Evolutionary conservation across 345 rosid species (phyloP), one percentile per base, ranked within the genome.

Genomic region (Citrus maxima): DNA sequence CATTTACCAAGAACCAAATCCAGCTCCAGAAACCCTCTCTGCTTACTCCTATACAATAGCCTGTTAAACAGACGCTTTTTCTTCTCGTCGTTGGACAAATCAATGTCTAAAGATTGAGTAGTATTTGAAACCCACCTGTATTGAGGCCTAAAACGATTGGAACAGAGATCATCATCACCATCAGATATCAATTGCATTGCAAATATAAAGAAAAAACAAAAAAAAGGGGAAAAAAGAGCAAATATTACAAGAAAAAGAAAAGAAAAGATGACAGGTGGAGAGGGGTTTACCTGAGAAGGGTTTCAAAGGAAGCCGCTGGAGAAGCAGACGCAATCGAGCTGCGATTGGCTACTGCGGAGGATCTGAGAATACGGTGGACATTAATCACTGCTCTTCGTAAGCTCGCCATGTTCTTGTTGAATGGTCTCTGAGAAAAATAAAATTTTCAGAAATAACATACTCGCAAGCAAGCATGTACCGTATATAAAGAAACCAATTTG

Each of bases 1-100:
- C 99, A 94, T 80, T 87, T 91, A 8, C 99, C 99, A 56, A 96
- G 83, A 77, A 94, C 95, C 80, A 94, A 84, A 87, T 96, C 99
- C 85, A 94, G 88, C 79, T 96, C 99, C 80, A 96, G 79, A 84
- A 89, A 90, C 34, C 99, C 99, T 87, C 99, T 84, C 80, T 96
- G 99, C 74, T 82, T 96, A 87, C 99, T 96, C 89, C 98, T 88
- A 84, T 96, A 94, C 85, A 96, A 80, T 84, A 96, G 75, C 76
- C 98, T 95, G 86, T 95, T 95, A 85, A 78, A 83, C 56, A 93
- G 73, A 64, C 89, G 93, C 79, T 97, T 82, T 82, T 85, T 93
- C 85, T 83, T 91, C 84, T 93, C 97, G 70, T 91, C 92, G 38
- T 49, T 85, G 72, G 97, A 91, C 79, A 93, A 89, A 80, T 91